Conservation (phyloP, 1,284 basidiomycete genomes). For the Rhodotorula sp. region DNA sequence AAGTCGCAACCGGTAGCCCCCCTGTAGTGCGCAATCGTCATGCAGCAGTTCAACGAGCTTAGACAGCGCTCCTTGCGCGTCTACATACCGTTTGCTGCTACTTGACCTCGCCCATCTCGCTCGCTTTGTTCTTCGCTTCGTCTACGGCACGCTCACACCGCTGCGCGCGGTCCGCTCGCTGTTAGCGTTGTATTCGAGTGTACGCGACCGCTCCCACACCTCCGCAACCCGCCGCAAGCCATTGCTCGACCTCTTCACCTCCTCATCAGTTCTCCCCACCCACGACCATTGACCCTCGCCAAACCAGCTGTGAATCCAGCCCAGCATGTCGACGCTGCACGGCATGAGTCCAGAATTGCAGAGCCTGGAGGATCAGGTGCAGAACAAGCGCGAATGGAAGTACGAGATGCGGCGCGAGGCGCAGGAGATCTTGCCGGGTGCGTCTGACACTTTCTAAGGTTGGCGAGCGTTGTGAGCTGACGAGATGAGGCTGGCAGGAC, state of each 20-base stretch:
- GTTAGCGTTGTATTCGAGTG: too few species aligned
- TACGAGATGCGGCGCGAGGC: slow-evolving; percentile 94
- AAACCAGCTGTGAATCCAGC: too few species aligned
- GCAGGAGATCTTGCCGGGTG: slow-evolving; percentile 75
- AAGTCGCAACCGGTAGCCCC: not conserved
- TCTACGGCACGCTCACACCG: not conserved
- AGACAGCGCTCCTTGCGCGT: not conserved
- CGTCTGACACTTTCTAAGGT: not conserved
- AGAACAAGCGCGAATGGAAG: slow-evolving; percentile 52
- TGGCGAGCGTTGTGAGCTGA: not conserved
- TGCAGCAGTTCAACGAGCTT: too few species aligned
- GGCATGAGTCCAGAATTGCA: slow-evolving; percentile 31
- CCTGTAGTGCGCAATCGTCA: not conserved
- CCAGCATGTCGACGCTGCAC: slow-evolving; percentile 19
- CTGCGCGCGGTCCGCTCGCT: too few species aligned
- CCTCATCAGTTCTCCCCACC: too few species aligned
- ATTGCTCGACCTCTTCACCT: too few species aligned
- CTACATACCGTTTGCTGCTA: not conserved
- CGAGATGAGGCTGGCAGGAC: slow-evolving; percentile 48
- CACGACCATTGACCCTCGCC: not conserved
- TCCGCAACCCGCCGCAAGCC: too few species aligned
- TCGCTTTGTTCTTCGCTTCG: not conserved
- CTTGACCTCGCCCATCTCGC: not conserved
- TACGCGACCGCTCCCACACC: too few species aligned
- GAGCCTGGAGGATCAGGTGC: slow-evolving; percentile 23